Conservation (phyloP, 257 asterid species). For the Anisodus acutangulus region DNA sequence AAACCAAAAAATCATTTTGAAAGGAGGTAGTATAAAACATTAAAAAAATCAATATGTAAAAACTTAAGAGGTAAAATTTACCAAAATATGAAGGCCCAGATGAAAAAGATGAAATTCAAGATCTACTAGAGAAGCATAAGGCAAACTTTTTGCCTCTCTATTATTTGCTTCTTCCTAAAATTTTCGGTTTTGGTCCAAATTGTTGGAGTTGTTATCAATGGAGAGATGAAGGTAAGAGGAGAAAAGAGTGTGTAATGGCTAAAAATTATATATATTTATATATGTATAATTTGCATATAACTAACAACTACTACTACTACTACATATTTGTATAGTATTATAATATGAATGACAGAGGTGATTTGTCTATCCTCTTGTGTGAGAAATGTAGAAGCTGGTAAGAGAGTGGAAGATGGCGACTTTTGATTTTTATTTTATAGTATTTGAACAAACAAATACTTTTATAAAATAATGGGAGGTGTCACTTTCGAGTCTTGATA, state of each 20-base stretch:
- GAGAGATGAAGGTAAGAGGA: constrained; percentile 38
- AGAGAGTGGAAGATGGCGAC: constrained; percentile 45
- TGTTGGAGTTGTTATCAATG: constrained; percentile 33
- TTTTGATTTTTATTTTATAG: constrained; percentile 16
- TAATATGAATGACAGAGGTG: constrained; percentile 26
- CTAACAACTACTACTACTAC: constrained; percentile 10
- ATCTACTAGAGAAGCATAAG: constrained; percentile 58
- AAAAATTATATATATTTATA: not conserved
- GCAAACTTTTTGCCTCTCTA: constrained; percentile 47
- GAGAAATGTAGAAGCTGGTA: constrained; percentile 37
- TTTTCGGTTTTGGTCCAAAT: constrained; percentile 21
- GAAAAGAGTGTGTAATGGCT: constrained; percentile 18
- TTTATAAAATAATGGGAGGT: no score
- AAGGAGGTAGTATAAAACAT: not conserved
- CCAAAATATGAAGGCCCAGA: constrained; percentile 43
- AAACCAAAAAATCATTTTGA: no score
- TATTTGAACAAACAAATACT: not conserved
- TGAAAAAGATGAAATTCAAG: constrained; percentile 45
- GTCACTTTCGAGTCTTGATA: no score
- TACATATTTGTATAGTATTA: constrained; percentile 3
- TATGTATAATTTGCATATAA: constrained; percentile 10
- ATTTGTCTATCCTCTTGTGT: constrained; percentile 42
- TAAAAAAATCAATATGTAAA: not conserved
- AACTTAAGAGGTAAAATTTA: constrained; percentile 21
- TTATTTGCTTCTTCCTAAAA: constrained; percentile 38